Evolutionary conservation across 2,329 filamentous ascomycete species (phyloP).

Genomic region (Parasarocladium wereldwijsianum): DNA sequence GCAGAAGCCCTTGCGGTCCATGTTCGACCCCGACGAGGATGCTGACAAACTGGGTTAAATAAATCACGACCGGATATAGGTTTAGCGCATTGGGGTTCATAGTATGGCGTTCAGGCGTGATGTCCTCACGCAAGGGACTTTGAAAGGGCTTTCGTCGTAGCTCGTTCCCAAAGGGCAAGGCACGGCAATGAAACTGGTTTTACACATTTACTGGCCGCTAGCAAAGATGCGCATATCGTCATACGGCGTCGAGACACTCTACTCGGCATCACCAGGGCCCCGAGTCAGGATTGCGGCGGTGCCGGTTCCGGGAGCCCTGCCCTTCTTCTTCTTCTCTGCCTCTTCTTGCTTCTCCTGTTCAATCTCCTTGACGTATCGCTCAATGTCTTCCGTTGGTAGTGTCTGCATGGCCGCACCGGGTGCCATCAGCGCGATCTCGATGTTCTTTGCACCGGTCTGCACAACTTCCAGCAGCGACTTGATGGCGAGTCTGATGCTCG

Average conservation of each 20-base stretch:
- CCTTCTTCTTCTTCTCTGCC: slow-evolving; percentile 90
- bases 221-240: slow-evolving; percentile 4
- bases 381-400: slow-evolving; percentile 89
- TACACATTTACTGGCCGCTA: slow-evolving; percentile 18
- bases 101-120: too few species aligned
- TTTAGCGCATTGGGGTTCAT: too few species aligned
- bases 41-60: slow-evolving; percentile 61
- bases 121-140: too few species aligned
- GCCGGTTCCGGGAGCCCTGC: slow-evolving; percentile 54
- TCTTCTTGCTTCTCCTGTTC: slow-evolving; percentile 99
- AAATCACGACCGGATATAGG: neutral
- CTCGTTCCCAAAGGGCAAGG: too few species aligned
- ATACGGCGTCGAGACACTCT: slow-evolving; percentile 9
- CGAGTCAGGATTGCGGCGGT: slow-evolving; percentile 62
- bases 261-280: slow-evolving; percentile 27
- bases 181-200: too few species aligned
- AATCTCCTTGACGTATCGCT: slow-evolving; percentile 95
- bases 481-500: slow-evolving; percentile 91
- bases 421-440: slow-evolving; percentile 97
- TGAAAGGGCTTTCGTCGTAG: too few species aligned
- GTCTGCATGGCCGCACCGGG: slow-evolving; percentile 85
- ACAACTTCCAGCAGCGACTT: slow-evolving; percentile 97
- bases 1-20: slow-evolving; percentile 42
- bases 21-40: slow-evolving; percentile 62
- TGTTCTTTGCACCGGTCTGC: slow-evolving; percentile 98